Base-by-base conservation (phyloP, 148 eudicot genomes). In the Vaccinium myrtillus region DNA sequence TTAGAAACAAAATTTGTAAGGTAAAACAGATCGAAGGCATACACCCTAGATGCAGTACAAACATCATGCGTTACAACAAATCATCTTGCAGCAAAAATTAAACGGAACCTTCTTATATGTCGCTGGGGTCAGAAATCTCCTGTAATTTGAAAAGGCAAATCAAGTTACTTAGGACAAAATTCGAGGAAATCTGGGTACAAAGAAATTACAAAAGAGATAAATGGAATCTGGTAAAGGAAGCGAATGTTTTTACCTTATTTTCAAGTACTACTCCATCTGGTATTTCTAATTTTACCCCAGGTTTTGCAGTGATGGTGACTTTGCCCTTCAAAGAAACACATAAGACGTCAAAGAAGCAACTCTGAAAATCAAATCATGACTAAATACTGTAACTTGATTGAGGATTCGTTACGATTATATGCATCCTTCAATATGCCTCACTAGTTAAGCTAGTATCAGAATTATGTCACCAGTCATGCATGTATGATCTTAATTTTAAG, bases 241-340 rank as follows among this genome's bases (percentile, higher is more conserved):
- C 0, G 16, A 77, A 23, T 23, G 53, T 53, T 5, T 54, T 46
- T 87, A 91, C 93, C 91, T 83, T 90, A 75, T 91, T 86, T 79
- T 86, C 88, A 77, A 91, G 83, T 61, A 88, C 87, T 43, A 81
- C 75, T 77, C 89, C 89, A 81, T 90, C 92, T 53, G 93, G 93
- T 70, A 90, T 88, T 81, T 86, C 91, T 75, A 91, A 69, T 84
- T 87, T 90, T 75, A 74, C 25, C 73, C 88, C 90, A 4, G 87
- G 88, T 86, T 75, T 87, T 70, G 90, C 89, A 80, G 12, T 25
- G 63, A 91, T 87, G 11, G 63, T 67, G 36, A 91, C 92, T 54
- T 84, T 78, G 2, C 93, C 93, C 93, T 91, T 23, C 77, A 74
- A 39, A 16, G 54, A 81, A 0, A 69, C 65, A 71, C 50, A 25